Percentiles rank a stretch among this genome's conserved stretches.
Conservation (phyloP, 371 early-diverging fungal genomes). For the Phascolomyces articulosus region DNA sequence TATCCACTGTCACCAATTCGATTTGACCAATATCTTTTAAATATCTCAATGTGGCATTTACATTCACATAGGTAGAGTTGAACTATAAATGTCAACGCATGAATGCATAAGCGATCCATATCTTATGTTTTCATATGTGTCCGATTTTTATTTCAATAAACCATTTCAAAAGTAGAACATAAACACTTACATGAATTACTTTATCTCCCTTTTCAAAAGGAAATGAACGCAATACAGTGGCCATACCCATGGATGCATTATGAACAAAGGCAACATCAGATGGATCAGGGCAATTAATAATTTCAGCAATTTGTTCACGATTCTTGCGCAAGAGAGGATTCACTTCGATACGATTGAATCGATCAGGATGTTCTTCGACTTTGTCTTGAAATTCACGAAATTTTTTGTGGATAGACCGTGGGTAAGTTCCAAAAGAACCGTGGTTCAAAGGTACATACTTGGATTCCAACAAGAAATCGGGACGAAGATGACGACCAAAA, state of each 20-base stretch:
- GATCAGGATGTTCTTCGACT: conserved; percentile 18
- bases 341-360: conserved; percentile 14
- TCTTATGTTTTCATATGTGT: background rate
- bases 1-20: conserved; percentile 31
- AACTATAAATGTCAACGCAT: conserved; percentile 9
- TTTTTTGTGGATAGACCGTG: background rate
- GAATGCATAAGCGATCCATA: too few species aligned
- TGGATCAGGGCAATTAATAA: conserved; percentile 28
- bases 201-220: conserved; percentile 44
- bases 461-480: conserved; percentile 43
- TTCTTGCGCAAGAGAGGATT: conserved; percentile 11
- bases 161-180: too few species aligned
- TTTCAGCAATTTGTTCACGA: conserved; percentile 17
- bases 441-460: conserved; percentile 49
- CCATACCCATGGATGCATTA: conserved; percentile 45
- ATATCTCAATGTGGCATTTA: conserved; percentile 36
- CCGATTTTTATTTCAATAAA: too few species aligned
- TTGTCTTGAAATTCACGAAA: conserved; percentile 16
- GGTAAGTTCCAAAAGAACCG: conserved; percentile 38
- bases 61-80: conserved; percentile 43
- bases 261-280: conserved; percentile 45
- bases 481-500: conserved; percentile 41
- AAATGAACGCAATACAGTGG: conserved; percentile 42
- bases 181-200: conserved; percentile 29
- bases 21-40: conserved; percentile 31